Evolutionary conservation across 495 filamentous ascomycete genomes (phyloP), one percentile per base, ranked within the genome.

Genomic region (Penicillium steckii): DNA sequence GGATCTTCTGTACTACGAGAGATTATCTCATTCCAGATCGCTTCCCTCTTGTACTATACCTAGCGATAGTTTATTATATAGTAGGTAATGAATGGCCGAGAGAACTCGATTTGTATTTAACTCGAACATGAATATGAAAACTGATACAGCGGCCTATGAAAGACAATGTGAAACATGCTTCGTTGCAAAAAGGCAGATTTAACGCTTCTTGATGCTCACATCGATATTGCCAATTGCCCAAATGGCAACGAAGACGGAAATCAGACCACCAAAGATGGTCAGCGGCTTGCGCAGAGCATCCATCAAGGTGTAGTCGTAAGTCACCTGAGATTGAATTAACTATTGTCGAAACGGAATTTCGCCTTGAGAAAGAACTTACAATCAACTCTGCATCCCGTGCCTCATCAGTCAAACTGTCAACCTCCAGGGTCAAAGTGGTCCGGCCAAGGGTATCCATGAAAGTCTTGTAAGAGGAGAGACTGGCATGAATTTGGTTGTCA

Each of bases 391-490:
- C 82, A 57, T 91, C 88, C 50, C 95, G 78, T 26, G 86, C 80
- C 55, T 96, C 94, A 51, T 98, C 94, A 0, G 93, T 89, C 52
- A 98, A 72, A 62, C 94, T 95, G 43, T 85, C 78, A 22, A 90
- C 90, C 46, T 83, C 87, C 56, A 98, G 80, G 50, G 82, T 87
- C 42, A 98, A 78, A 3, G 86, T 82, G 22, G 91, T 91, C 24
- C 94, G 89, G 54, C 94, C 94, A 25, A 90, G 67, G 1, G 95
- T 98, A 70, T 98, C 94, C 79, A 98, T 87, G 71, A 90, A 98
- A 2, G 92, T 96, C 65, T 84, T 85, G 70, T 88, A 83, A 8
- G 82, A 73, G 47, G 77, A 80, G 35, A 86, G 80, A 6, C 81
- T 77, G 19, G 80, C 60, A n/a, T 59, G 22, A 42, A 76, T 67